Evolutionary conservation across 345 rosid genomes (phyloP).

Genomic region (Cardamine resedifolia): DNA sequence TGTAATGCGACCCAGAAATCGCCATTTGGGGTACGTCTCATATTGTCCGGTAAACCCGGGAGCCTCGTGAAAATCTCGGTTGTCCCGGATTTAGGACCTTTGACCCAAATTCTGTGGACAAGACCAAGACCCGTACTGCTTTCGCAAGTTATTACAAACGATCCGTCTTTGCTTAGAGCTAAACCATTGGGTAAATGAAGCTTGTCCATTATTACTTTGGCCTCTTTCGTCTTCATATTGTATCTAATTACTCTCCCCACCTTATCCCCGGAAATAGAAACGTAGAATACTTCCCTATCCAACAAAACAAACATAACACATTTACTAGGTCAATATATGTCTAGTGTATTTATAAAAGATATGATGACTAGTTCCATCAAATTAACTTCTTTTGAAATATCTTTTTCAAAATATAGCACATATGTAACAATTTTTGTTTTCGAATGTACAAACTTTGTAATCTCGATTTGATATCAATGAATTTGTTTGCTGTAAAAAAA

Average conservation of each 20-base stretch:
- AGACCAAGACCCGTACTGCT: constrained; percentile 9
- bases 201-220: constrained; percentile 34
- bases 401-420: too few relatives aligned
- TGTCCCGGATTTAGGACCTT: constrained; percentile 42
- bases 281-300: constrained; percentile 46
- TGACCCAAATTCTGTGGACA: constrained; percentile 51
- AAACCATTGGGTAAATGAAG: constrained; percentile 70
- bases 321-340: neutral
- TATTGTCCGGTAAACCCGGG: constrained; percentile 60
- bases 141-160: constrained; percentile 55
- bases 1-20: constrained; percentile 38
- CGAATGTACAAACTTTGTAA: too few relatives aligned
- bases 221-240: constrained; percentile 35
- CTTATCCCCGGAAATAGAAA: neutral
- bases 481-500: too few relatives aligned
- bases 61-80: constrained; percentile 46
- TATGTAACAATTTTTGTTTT: too few relatives aligned
- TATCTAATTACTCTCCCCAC: constrained; percentile 35
- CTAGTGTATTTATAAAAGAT: too few relatives aligned
- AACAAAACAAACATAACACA: neutral
- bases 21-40: constrained; percentile 42
- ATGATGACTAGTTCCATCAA: too few relatives aligned
- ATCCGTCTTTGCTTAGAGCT: constrained; percentile 57
- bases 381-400: too few relatives aligned
- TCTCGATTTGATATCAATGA: too few relatives aligned